Conservation (phyloP, 805 yeast genomes). For the Candida silvicultrix region DNA sequence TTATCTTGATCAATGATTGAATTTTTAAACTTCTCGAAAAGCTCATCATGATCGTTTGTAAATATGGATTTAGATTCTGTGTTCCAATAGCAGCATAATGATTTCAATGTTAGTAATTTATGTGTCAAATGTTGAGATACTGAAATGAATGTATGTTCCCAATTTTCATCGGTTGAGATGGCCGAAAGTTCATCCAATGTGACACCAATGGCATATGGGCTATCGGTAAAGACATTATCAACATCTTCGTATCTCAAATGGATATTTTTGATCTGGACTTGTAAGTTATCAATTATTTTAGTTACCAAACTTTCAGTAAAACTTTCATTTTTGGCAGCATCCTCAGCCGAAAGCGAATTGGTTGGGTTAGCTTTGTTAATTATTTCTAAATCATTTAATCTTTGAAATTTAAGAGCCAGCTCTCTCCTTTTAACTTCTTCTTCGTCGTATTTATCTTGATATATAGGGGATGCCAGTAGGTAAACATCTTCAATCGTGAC, state of each 20-base stretch:
- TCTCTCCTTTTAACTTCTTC: constrained; percentile 54
- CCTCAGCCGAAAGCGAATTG: constrained; percentile 27
- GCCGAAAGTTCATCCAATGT: constrained; percentile 86
- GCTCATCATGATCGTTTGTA: constrained; percentile 39
- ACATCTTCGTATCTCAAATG: constrained; percentile 90
- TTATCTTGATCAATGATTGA: constrained; percentile 32
- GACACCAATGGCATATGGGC: constrained; percentile 77
- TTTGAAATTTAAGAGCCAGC: constrained; percentile 59
- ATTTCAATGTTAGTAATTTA: constrained; percentile 68
- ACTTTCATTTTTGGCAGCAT: constrained; percentile 55
- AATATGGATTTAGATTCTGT: constrained; percentile 51
- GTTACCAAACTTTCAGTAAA: constrained; percentile 84
- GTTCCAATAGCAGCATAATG: constrained; percentile 80
- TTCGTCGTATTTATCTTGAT: constrained; percentile 45
- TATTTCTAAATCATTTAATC: constrained; percentile 58
- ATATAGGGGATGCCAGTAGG: constrained; percentile 71
- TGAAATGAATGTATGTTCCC: constrained; percentile 83
- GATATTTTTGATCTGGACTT: constrained; percentile 83
- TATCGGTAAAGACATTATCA: constrained; percentile 55
- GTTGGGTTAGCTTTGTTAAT: constrained; percentile 38
- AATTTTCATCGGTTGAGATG: constrained; percentile 75
- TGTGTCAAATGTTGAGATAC: constrained; percentile 61
- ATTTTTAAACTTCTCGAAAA: constrained; percentile 41
- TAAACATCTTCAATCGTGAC: constrained; percentile 82
- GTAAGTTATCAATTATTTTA: constrained; percentile 88